Conservation (phyloP, 2,329 filamentous ascomycete genomes). For the Gliomastix tumulicola region DNA sequence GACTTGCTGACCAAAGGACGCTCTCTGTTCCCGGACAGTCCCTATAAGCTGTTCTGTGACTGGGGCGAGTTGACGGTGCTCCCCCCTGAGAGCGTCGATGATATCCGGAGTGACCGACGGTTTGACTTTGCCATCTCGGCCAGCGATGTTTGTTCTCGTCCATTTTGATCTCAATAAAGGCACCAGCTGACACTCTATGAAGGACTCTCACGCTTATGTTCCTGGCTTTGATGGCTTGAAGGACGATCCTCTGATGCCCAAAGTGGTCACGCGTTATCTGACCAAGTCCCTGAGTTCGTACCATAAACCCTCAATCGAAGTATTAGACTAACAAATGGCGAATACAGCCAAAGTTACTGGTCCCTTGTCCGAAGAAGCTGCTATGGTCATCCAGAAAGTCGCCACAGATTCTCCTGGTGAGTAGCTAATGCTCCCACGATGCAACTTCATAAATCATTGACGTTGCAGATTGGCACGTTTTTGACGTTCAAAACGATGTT, state of each 20-base stretch:
- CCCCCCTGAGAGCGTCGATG: background rate
- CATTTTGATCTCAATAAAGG: too few species aligned
- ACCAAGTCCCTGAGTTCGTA: slow-evolving; percentile 3
- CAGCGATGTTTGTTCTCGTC: too few species aligned
- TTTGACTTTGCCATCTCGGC: background rate
- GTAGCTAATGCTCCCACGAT: too few species aligned
- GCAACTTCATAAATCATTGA: too few species aligned
- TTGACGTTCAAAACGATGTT: slow-evolving; percentile 2
- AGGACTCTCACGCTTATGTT: background rate
- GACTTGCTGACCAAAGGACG: too few species aligned
- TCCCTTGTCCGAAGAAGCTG: background rate
- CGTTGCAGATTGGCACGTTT: background rate
- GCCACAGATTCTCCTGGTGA: background rate
- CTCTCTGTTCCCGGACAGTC: too few species aligned
- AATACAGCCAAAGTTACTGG: slow-evolving; percentile 1
- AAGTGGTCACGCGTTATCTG: background rate
- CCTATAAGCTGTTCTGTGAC: background rate
- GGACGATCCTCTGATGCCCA: background rate
- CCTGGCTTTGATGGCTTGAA: background rate
- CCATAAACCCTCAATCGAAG: too few species aligned
- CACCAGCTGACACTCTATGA: too few species aligned
- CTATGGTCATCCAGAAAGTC: background rate
- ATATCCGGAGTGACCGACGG: background rate
- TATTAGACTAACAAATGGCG: too few species aligned
- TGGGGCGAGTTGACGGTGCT: background rate